Evolutionary conservation across 2,329 filamentous ascomycete species (phyloP).

Genomic region (Fusarium newnesense): DNA sequence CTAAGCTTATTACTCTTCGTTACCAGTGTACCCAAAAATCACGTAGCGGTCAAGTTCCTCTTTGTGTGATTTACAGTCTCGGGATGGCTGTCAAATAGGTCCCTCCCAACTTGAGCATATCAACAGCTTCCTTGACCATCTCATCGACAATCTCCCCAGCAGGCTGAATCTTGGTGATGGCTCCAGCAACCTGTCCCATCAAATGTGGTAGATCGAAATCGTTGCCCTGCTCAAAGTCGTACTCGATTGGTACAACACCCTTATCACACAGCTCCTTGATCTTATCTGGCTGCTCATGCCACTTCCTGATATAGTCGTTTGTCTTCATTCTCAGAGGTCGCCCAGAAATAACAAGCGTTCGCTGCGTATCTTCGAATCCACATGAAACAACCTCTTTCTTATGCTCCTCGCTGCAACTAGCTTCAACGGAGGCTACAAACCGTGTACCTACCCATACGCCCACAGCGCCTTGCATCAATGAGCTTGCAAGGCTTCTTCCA

Average conservation of each 20-base stretch:
- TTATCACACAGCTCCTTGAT: constrained; percentile 79
- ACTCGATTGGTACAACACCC: constrained; percentile 82
- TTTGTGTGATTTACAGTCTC: constrained; percentile 55
- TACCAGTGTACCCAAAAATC: not conserved
- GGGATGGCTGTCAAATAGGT: constrained; percentile 62
- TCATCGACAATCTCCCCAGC: constrained; percentile 87
- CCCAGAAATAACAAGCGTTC: constrained; percentile 85
- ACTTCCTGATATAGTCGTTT: constrained; percentile 84
- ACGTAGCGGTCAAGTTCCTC: not conserved
- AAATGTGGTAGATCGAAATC: constrained; percentile 88
- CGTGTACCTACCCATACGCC: constrained; percentile 96
- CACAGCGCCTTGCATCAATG: constrained; percentile 86
- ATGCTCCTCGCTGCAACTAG: constrained; percentile 82
- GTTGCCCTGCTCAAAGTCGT: constrained; percentile 83
- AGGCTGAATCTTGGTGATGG: constrained; percentile 80
- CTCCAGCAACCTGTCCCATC: constrained; percentile 93
- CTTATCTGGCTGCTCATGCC: constrained; percentile 80
- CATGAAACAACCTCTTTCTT: constrained; percentile 87
- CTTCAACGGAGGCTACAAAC: constrained; percentile 86
- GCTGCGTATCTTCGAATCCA: constrained; percentile 79
- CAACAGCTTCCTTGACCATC: constrained; percentile 83
- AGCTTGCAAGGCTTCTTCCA: constrained; percentile 81
- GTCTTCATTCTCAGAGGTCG: constrained; percentile 82
- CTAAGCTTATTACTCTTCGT: too few relatives aligned
- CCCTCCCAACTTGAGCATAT: constrained; percentile 71